Evolutionary conservation across 345 rosid species (phyloP), one percentile per base, ranked within the genome.

Genomic region (Eucalyptus virginea): DNA sequence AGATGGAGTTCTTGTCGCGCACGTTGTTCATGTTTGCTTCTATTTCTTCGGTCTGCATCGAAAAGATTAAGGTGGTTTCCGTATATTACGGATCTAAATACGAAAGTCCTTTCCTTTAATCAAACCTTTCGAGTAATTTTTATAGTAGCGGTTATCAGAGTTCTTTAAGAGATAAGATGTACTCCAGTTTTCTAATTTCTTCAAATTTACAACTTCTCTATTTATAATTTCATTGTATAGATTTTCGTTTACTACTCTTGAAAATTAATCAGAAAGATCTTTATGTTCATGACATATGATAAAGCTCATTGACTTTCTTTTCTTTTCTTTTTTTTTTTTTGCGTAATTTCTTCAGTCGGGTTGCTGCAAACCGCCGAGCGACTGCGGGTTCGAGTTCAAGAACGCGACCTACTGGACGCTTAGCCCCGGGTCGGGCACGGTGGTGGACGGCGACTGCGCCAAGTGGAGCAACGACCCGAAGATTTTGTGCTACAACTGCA

Each of bases 301-400:
- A 52, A 26, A 21, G 47, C 28, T 54, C 32, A 51, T 54, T 18
- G 44, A 28, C 12, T 54, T 34, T 69, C 4, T 9, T 69, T 32
- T 14, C 3, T 3, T 2, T 51, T 10, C 11, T 86, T 23, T 54
- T 28, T 5, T 16, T 34, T 32, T 86, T 23, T 44, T 81, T 3
- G 87, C 10, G 3, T 34, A 16, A 52, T 32, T 52, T 32, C 83
- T 81, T 32, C 89, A 93, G 94, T 88, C 90, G 51, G 92, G 94
- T 47, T 94, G 96, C 91, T 94, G 96, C 91, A 92, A 92, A 90
- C 96, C 96, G 16, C 93, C 96, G 9, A 62, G 51, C 21, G 52
- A 90, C 13, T 94, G 96, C 24, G 92, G 91, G 37, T 90, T 90
- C 58, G 85, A 26, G 77, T 90, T 67, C 88, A 81, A 87, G 88